Percentiles rank a stretch among this genome's conserved stretches.
phyloP scores from a whole-genome alignment of 768 basidiomycete genomes.

The Naganishia vishniacii region DNA sequence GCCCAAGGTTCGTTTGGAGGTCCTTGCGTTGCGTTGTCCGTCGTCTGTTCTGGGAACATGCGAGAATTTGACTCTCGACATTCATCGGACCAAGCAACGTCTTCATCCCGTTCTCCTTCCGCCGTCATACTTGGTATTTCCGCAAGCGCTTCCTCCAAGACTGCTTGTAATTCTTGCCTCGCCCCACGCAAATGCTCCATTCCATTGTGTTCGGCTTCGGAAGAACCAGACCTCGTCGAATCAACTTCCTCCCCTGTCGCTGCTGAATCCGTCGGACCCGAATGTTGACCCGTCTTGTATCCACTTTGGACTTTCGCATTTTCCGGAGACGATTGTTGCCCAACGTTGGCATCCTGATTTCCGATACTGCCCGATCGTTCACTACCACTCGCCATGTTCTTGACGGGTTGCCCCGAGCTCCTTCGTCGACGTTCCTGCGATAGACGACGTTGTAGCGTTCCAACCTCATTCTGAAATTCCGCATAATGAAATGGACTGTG shows the following conservation, averaged over 20 bases:
- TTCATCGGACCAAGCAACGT: background rate
- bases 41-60: too few species aligned
- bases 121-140: background rate
- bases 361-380: background rate
- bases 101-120: background rate
- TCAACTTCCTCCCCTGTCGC: background rate
- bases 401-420: background rate
- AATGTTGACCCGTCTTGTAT: too few species aligned
- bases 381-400: background rate
- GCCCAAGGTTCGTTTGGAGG: too few species aligned
- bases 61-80: too few species aligned
- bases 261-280: background rate
- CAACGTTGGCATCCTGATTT: background rate
- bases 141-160: constrained; percentile 11
- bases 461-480: constrained; percentile 9
- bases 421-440: constrained; percentile 4
- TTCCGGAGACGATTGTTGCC: background rate
- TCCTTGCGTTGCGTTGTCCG: too few species aligned
- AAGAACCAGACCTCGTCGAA: background rate
- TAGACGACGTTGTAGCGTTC: background rate
- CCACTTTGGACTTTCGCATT: background rate
- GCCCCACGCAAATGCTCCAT: constrained; percentile 5
- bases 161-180: constrained; percentile 14
- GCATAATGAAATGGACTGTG: constrained; percentile 11
- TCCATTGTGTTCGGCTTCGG: background rate